Percentiles rank a stretch among this genome's conserved stretches.
phyloP scores from a whole-genome alignment of 176 grass and related monocot species.

The Themeda triandra region DNA sequence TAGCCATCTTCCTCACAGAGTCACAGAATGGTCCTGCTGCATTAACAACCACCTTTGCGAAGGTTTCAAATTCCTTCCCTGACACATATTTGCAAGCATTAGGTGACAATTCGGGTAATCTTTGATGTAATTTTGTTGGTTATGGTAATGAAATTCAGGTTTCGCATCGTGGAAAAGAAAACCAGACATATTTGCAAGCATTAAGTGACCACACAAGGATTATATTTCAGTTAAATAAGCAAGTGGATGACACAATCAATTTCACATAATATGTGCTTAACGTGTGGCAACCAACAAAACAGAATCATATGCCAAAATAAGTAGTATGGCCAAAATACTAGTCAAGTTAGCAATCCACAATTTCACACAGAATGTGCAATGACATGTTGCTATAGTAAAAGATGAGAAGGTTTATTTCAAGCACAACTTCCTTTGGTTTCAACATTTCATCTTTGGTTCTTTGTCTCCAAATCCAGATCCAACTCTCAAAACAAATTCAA shows the following conservation, averaged over 20 bases:
- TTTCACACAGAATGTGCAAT: background rate
- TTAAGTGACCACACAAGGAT: slow-evolving; percentile 6
- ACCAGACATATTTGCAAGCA: slow-evolving; percentile 4
- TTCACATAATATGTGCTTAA: background rate
- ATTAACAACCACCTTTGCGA: slow-evolving; percentile 81
- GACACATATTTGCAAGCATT: background rate
- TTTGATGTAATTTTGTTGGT: background rate
- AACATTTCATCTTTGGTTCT: background rate
- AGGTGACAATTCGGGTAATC: background rate
- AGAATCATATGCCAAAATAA: background rate
- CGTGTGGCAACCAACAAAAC: background rate
- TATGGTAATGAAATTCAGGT: background rate
- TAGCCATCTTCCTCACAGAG: slow-evolving; percentile 80
- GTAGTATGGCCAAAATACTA: background rate
- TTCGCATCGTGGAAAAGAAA: background rate
- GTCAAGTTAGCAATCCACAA: background rate
- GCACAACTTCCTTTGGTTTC: background rate
- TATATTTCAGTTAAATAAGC: background rate
- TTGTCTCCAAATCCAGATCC: background rate
- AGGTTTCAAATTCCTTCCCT: slow-evolving; percentile 82
- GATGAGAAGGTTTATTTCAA: background rate
- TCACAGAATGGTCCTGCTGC: slow-evolving; percentile 93
- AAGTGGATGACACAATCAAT: background rate
- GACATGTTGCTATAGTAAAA: background rate
- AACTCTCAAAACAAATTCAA: background rate